phyloP scores from a whole-genome alignment of 495 filamentous ascomycete genomes.

The Annulohypoxylon moriforme region DNA sequence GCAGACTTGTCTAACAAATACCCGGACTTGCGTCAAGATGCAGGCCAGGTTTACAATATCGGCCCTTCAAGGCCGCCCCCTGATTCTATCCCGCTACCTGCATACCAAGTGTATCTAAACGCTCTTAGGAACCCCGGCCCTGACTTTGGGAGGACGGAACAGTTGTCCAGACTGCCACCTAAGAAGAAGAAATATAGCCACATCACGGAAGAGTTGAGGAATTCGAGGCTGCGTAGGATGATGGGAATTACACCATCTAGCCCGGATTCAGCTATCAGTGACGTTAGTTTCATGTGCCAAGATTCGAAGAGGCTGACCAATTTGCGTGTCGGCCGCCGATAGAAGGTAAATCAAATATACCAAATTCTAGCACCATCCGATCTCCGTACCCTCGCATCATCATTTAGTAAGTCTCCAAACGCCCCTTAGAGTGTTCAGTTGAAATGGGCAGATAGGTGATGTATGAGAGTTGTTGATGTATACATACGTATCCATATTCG shows the following conservation, averaged over 20 bases:
- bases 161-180: not conserved
- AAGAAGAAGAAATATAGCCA: constrained; percentile 6
- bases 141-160: not conserved
- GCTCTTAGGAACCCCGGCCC: constrained; percentile 7
- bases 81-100: constrained; percentile 5
- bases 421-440: not conserved
- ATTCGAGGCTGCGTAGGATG: constrained; percentile 1
- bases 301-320: constrained; percentile 14
- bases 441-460: not conserved
- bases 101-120: constrained; percentile 31
- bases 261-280: constrained; percentile 12
- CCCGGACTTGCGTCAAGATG: constrained; percentile 18
- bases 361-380: not conserved
- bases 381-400: not conserved
- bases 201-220: not conserved
- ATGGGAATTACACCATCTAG: not conserved
- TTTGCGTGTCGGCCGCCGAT: no score
- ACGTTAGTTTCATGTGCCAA: constrained; percentile 28
- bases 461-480: not conserved
- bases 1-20: not conserved
- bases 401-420: constrained; percentile 5
- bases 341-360: not conserved
- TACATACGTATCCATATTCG: not conserved
- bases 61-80: not conserved
- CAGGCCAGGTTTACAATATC: constrained; percentile 3